phyloP scores from a whole-genome alignment of 352 stramenopile species.

The Saprolegnia parasitica region DNA sequence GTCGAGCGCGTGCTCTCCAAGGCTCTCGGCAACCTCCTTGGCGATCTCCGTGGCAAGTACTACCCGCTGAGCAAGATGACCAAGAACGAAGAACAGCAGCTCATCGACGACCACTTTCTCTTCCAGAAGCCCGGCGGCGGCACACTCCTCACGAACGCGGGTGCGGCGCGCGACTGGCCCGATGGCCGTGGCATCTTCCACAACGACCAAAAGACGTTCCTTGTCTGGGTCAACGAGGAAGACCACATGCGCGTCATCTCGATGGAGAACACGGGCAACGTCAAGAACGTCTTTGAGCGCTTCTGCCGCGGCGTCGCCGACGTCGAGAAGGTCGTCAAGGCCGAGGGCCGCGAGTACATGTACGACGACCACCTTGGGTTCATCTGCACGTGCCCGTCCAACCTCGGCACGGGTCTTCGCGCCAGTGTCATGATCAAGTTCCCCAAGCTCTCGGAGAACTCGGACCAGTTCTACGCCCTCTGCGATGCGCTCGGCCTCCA shows the following conservation, averaged over 20 bases:
- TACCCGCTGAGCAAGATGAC: constrained; percentile 77
- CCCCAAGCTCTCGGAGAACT: constrained; percentile 63
- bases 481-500: constrained; percentile 50
- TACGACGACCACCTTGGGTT: constrained; percentile 87
- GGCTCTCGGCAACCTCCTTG: constrained; percentile 60
- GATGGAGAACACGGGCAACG: constrained; percentile 76
- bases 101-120: constrained; percentile 83
- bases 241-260: constrained; percentile 78
- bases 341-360: constrained; percentile 65
- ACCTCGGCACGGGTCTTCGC: constrained; percentile 80
- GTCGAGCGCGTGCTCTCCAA: constrained; percentile 71
- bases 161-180: constrained; percentile 81
- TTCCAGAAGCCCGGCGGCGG: constrained; percentile 86
- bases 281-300: constrained; percentile 81
- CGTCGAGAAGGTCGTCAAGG: constrained; percentile 54
- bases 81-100: constrained; percentile 77
- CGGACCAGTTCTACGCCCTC: constrained; percentile 68
- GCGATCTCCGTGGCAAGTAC: constrained; percentile 73
- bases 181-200: constrained; percentile 84
- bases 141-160: constrained; percentile 65
- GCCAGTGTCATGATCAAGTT: constrained; percentile 86
- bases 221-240: constrained; percentile 78
- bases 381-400: constrained; percentile 81
- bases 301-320: constrained; percentile 60
- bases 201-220: constrained; percentile 79